Evolutionary conservation across 2,329 filamentous ascomycete genomes (phyloP).

Genomic region (Sporothrix curviconia): DNA sequence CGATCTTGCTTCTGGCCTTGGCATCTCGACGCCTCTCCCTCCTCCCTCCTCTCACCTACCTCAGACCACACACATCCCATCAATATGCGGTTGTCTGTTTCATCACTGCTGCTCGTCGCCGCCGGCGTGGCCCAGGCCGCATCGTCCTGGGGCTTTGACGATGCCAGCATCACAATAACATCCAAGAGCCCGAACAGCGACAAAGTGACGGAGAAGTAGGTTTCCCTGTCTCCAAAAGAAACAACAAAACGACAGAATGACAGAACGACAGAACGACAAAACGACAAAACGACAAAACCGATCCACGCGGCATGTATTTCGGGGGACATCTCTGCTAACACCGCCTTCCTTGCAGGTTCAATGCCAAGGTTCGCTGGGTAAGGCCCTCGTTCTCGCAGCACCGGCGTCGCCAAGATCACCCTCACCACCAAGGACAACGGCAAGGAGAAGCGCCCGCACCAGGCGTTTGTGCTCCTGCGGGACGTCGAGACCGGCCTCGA

Average conservation of each 20-base stretch:
- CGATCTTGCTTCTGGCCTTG: background rate
- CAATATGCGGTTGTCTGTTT: slow-evolving; percentile 38
- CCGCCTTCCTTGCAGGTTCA: slow-evolving; percentile 45
- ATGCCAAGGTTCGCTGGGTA: slow-evolving; percentile 52
- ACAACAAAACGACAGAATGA: too few relatives aligned
- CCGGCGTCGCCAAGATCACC: slow-evolving; percentile 73
- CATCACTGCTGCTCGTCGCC: slow-evolving; percentile 39
- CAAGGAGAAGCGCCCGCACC: slow-evolving; percentile 78
- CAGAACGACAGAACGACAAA: too few relatives aligned
- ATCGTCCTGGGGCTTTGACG: slow-evolving; percentile 66
- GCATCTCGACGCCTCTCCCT: background rate
- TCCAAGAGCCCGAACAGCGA: slow-evolving; percentile 53
- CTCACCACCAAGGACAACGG: slow-evolving; percentile 75
- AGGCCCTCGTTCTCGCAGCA: slow-evolving; percentile 56
- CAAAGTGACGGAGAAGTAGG: slow-evolving; percentile 57
- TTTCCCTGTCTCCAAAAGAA: background rate
- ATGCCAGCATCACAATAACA: slow-evolving; percentile 60
- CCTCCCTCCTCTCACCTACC: background rate
- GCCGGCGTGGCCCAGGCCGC: slow-evolving; percentile 46
- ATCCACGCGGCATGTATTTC: too few relatives aligned
- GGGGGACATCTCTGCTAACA: too few relatives aligned
- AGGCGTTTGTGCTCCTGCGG: slow-evolving; percentile 80
- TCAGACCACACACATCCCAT: background rate
- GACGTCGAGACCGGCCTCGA: slow-evolving; percentile 73
- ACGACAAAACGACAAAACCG: too few relatives aligned